A percentile compares a stretch with the other conserved stretches of the same genome.
Conservation (phyloP, 495 filamentous ascomycete genomes). For the Penicillium paxilli region DNA sequence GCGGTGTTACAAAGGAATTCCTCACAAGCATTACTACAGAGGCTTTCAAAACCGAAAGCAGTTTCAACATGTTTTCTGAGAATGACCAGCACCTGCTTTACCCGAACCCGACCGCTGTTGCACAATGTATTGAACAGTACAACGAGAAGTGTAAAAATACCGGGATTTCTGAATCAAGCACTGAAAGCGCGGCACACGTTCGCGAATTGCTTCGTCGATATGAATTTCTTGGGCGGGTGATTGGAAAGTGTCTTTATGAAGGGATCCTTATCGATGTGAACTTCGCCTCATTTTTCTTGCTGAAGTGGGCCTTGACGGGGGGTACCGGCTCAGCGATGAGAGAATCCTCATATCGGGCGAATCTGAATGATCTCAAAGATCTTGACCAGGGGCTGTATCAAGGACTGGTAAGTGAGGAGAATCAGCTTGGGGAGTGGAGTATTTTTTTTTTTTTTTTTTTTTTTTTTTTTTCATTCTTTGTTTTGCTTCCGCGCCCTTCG, state of each 20-base stretch:
- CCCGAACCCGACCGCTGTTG: slow-evolving; percentile 79
- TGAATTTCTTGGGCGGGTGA: slow-evolving; percentile 88
- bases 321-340: slow-evolving; percentile 57
- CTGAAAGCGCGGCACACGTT: slow-evolving; percentile 58
- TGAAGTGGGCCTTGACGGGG: slow-evolving; percentile 87
- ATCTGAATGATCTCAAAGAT: slow-evolving; percentile 89
- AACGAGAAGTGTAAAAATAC: slow-evolving; percentile 40
- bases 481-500: too few species aligned
- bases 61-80: slow-evolving; percentile 67
- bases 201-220: slow-evolving; percentile 69
- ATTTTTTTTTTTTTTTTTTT: too few species aligned
- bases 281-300: slow-evolving; percentile 94
- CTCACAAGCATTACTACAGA: slow-evolving; percentile 86
- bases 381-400: slow-evolving; percentile 93
- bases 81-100: slow-evolving; percentile 90
- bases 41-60: slow-evolving; percentile 66
- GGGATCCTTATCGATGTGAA: slow-evolving; percentile 92
- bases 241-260: slow-evolving; percentile 98
- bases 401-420: slow-evolving; percentile 62
- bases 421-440: too few species aligned
- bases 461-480: too few species aligned
- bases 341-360: slow-evolving; percentile 77
- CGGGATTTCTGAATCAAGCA: slow-evolving; percentile 51
- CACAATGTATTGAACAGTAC: slow-evolving; percentile 61
- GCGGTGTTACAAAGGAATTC: slow-evolving; percentile 98